A percentile compares a stretch with the other conserved stretches of the same genome.
These are phyloP conservation scores for Hura crepitans DNA, from an alignment of 441 rosid genomes.

Conservation along the genomic window DNA sequence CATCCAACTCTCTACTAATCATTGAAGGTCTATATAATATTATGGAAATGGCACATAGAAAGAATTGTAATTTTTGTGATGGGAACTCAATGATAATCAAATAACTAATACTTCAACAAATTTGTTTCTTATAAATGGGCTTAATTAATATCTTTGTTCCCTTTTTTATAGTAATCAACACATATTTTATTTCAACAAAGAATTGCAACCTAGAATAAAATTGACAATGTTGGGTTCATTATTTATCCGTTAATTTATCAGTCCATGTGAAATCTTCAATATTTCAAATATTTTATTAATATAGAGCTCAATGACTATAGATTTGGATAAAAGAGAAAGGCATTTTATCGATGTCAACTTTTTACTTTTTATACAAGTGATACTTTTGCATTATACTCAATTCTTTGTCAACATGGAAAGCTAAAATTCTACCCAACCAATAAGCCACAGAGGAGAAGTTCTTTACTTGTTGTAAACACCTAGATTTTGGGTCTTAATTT, in stretches of 20 bases:
- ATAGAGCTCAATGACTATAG: constrained; percentile 19
- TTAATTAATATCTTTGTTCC: too few relatives aligned
- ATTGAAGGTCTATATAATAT: background rate
- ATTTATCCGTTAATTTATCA: background rate
- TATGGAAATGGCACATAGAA: background rate
- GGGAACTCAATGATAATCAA: too few relatives aligned
- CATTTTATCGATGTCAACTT: constrained; percentile 26
- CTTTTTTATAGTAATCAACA: too few relatives aligned
- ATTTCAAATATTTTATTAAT: constrained; percentile 6
- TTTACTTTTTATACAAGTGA: constrained; percentile 50
- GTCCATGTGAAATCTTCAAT: background rate
- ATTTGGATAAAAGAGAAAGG: constrained; percentile 25
- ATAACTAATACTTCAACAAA: too few relatives aligned
- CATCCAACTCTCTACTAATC: background rate
- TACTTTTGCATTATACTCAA: constrained; percentile 71
- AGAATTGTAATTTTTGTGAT: background rate
- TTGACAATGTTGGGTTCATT: too few relatives aligned
- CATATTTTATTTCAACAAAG: too few relatives aligned
- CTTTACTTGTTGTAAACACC: constrained; percentile 44
- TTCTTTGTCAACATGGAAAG: constrained; percentile 59
- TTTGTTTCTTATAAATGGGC: too few relatives aligned
- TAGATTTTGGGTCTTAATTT: too few relatives aligned
- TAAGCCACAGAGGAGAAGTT: constrained; percentile 60
- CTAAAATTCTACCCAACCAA: constrained; percentile 60
- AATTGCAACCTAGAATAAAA: too few relatives aligned